Base-by-base conservation (phyloP, 169 alveolate species). In the Nephromyces sp. region DNA sequence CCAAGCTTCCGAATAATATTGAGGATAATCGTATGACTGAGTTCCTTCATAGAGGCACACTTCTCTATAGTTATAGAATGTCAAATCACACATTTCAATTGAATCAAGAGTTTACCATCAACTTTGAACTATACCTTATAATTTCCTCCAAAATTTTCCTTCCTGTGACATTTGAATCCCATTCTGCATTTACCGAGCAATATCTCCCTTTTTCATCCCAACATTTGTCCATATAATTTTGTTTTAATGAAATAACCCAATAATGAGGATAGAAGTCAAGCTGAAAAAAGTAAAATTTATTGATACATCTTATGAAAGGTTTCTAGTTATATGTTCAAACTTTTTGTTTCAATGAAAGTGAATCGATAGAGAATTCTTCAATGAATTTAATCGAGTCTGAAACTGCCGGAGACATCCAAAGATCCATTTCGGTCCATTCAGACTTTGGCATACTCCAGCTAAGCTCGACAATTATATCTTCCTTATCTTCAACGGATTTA, bases 11-110 rank as follows among this genome's bases (percentile, higher is more conserved):
- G 61, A 27, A 63, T 52, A 70, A 53, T 27, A 51, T 1, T 63
- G 70, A 21, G 66, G 33, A 32, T 51, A 63, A 1, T 34, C 61
- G 2, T 52, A 28, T 3, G 15, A 8, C 57, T 51, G 25, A 15
- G 76, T 70, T 15, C 53, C 61, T 29, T 70, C 76, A 67, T 69
- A 70, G 15, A 70, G 76, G 21, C 76, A 70, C 68, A 70, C 2
- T 57, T 70, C 66, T 1, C 76, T 70, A 53, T 21, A 28, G 3
- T 2, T 51, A 68, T 4, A n/a, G 29, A 15, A 8, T 8, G 43
- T 15, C n/a, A 15, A 62, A 8, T 15, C 68, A 15, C 43, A 62
- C 68, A 15, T n/a, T 8, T 8, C 15, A 15, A 62, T 8, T 15
- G 8, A 8, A 62, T 15, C 68, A 57, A 8, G 8, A 15, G 15